phyloP scores from a whole-genome alignment of 495 filamentous ascomycete genomes.

The Aspergillus bertholletiae region DNA sequence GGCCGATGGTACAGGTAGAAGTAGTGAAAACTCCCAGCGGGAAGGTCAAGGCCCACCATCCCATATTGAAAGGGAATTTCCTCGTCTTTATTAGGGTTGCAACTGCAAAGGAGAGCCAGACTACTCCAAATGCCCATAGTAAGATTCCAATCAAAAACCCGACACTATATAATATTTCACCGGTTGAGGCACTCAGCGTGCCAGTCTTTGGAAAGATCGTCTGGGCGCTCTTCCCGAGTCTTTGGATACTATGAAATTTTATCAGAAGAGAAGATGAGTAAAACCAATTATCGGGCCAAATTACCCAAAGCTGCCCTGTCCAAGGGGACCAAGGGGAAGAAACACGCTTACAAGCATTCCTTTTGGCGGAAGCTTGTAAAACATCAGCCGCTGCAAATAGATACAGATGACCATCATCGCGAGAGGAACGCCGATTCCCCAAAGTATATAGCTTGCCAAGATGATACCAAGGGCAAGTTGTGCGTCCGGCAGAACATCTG shows the following conservation, averaged over 20 bases:
- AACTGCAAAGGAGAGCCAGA: constrained; percentile 60
- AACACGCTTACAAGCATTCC: constrained; percentile 61
- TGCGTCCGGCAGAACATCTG: constrained; percentile 46
- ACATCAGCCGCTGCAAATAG: constrained; percentile 57
- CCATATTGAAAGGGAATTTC: constrained; percentile 62
- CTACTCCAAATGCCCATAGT: constrained; percentile 59
- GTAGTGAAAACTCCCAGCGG: constrained; percentile 55
- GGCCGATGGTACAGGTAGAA: constrained; percentile 43
- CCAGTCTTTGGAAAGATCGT: constrained; percentile 46
- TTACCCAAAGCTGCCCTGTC: constrained; percentile 54
- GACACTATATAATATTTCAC: constrained; percentile 49
- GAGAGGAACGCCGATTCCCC: constrained; percentile 56
- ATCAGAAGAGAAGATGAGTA: too few species aligned
- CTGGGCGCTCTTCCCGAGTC: constrained; percentile 50
- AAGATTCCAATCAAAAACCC: constrained; percentile 51
- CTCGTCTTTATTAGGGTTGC: constrained; percentile 25
- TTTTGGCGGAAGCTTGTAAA: constrained; percentile 53
- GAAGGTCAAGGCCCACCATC: constrained; percentile 67
- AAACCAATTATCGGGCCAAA: too few species aligned
- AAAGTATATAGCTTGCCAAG: constrained; percentile 53
- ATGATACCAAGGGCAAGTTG: constrained; percentile 55
- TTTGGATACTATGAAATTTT: constrained; percentile 42
- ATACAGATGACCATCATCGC: constrained; percentile 53
- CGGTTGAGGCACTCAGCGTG: constrained; percentile 39
- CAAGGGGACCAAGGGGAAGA: constrained; percentile 58